These are phyloP conservation scores for Parastagonospora avenae DNA, from an alignment of 2,329 filamentous ascomycete genomes.

Conservation along the genomic window DNA sequence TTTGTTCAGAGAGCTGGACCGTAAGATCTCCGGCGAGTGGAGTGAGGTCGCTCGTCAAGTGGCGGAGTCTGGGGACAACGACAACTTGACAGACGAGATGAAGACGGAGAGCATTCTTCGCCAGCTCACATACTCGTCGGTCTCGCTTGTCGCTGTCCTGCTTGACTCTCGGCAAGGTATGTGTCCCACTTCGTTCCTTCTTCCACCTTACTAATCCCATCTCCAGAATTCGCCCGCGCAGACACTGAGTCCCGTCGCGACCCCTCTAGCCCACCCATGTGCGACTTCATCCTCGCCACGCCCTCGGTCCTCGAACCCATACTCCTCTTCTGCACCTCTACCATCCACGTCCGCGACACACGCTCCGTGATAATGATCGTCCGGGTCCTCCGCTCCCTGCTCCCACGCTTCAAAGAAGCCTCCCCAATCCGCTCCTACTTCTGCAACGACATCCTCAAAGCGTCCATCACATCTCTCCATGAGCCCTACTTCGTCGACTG, in stretches of 20 bases:
- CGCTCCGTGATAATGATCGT: slow-evolving; percentile 86
- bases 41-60: slow-evolving; percentile 64
- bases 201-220: slow-evolving; percentile 1
- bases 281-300: slow-evolving; percentile 80
- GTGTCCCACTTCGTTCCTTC: not conserved
- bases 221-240: slow-evolving; percentile 35
- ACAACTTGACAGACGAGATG: slow-evolving; percentile 89
- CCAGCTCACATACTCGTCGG: slow-evolving; percentile 88
- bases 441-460: slow-evolving; percentile 83
- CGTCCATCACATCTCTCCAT: slow-evolving; percentile 86
- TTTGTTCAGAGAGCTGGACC: slow-evolving; percentile 84
- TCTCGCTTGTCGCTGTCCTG: slow-evolving; percentile 88
- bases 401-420: slow-evolving; percentile 72
- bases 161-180: slow-evolving; percentile 67
- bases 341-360: slow-evolving; percentile 86
- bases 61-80: slow-evolving; percentile 72
- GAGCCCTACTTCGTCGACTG: slow-evolving; percentile 97
- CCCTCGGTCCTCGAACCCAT: slow-evolving; percentile 83
- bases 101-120: slow-evolving; percentile 94
- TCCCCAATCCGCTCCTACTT: slow-evolving; percentile 82
- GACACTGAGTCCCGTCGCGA: slow-evolving; percentile 44
- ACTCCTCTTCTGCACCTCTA: slow-evolving; percentile 89
- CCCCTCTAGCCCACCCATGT: slow-evolving; percentile 64
- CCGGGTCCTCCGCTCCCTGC: slow-evolving; percentile 81
- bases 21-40: slow-evolving; percentile 89